Conservation (phyloP, 306 rosid genomes). For the Trifolium pratense region DNA sequence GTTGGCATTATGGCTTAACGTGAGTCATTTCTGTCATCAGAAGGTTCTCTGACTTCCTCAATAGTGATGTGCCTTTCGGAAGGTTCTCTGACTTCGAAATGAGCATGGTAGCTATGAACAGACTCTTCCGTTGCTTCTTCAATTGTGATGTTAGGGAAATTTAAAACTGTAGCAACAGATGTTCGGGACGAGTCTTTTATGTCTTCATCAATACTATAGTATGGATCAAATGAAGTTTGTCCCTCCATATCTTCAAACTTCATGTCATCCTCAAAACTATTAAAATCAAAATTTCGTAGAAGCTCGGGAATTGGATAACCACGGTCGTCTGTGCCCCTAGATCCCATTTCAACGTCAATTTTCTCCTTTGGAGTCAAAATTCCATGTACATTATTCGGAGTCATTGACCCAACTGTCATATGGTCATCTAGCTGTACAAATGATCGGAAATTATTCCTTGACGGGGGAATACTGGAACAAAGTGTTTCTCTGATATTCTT, state of each 20-base stretch:
- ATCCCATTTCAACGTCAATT: slow-evolving; percentile 84
- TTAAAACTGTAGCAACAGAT: slow-evolving; percentile 48
- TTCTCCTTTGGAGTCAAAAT: slow-evolving; percentile 66
- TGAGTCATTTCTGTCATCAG: slow-evolving; percentile 39
- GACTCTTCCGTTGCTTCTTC: slow-evolving; percentile 47
- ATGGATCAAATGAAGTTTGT: slow-evolving; percentile 52
- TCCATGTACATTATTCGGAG: slow-evolving; percentile 53
- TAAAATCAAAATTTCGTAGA: slow-evolving; percentile 61
- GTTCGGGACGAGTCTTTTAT: slow-evolving; percentile 46
- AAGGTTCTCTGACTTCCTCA: slow-evolving; percentile 39
- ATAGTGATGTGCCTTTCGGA: slow-evolving; percentile 35
- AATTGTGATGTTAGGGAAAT: slow-evolving; percentile 38
- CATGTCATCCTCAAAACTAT: slow-evolving; percentile 51
- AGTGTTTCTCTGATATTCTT: slow-evolving; percentile 65
- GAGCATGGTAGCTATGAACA: slow-evolving; percentile 39
- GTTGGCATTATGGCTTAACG: slow-evolving; percentile 45
- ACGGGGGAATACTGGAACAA: slow-evolving; percentile 60
- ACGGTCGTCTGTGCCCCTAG: slow-evolving; percentile 53
- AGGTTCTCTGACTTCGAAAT: slow-evolving; percentile 49
- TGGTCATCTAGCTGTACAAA: slow-evolving; percentile 59
- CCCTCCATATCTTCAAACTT: slow-evolving; percentile 58
- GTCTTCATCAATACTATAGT: slow-evolving; percentile 56
- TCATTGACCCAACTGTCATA: slow-evolving; percentile 42
- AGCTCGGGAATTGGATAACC: slow-evolving; percentile 64
- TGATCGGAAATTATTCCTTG: slow-evolving; percentile 66